These are phyloP conservation scores for Coemansia sp. DNA, from an alignment of 192 early-diverging fungal genomes.

Conservation along the genomic window DNA sequence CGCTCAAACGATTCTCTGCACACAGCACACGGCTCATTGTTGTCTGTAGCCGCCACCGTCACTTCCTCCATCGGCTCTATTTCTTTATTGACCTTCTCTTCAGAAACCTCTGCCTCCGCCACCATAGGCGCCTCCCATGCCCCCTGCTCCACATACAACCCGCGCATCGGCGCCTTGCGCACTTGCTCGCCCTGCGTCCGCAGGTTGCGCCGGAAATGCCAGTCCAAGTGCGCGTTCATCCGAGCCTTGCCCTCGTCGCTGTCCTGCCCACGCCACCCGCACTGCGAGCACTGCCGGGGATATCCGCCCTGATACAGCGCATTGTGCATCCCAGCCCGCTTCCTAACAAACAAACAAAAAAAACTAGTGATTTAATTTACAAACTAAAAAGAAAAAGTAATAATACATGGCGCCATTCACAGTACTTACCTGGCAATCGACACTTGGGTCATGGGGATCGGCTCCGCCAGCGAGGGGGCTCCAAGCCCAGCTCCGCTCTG, in stretches of 20 bases:
- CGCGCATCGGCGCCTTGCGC: conserved; percentile 79
- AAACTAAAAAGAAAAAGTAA: not conserved
- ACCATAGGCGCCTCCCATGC: conserved; percentile 37
- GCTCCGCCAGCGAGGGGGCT: conserved; percentile 33
- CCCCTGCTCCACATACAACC: conserved; percentile 78
- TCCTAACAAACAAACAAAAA: conserved; percentile 35
- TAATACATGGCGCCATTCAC: not conserved
- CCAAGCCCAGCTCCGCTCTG: conserved; percentile 18
- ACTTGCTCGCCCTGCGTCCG: conserved; percentile 73
- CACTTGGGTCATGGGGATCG: conserved; percentile 32
- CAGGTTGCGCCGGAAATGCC: conserved; percentile 95
- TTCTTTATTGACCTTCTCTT: not conserved
- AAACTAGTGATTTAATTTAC: not conserved
- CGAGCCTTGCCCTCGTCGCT: conserved; percentile 65
- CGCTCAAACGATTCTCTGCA: conserved; percentile 75
- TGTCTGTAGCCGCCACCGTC: conserved; percentile 51
- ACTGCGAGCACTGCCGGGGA: conserved; percentile 87
- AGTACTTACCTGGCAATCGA: conserved; percentile 47
- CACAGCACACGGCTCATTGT: conserved; percentile 64
- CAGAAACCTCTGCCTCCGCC: conserved; percentile 9
- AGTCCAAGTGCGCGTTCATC: conserved; percentile 87
- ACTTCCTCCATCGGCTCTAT: conserved; percentile 25
- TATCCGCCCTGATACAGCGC: conserved; percentile 69
- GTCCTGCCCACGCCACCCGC: conserved; percentile 77
- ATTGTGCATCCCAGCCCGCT: conserved; percentile 58